These are phyloP conservation scores for Plasmopara halstedii DNA, from an alignment of 352 stramenopile genomes.

Conservation along the genomic window DNA sequence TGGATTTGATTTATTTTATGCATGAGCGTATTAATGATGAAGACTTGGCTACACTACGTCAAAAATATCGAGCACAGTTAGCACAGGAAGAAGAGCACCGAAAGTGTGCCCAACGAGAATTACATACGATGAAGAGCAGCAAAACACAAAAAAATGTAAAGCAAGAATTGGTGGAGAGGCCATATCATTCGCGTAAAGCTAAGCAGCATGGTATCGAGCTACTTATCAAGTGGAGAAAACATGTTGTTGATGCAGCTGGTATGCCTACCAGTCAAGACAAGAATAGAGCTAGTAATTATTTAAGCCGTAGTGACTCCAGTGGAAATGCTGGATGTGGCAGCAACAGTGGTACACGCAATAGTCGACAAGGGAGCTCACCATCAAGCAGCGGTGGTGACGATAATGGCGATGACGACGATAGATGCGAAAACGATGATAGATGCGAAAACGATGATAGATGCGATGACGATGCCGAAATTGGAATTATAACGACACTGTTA, in stretches of 20 bases:
- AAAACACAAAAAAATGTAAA: slow-evolving; percentile 23
- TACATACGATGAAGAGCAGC: slow-evolving; percentile 32
- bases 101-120: slow-evolving; percentile 39
- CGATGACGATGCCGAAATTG: slow-evolving; percentile 31
- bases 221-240: slow-evolving; percentile 65
- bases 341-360: slow-evolving; percentile 14
- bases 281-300: slow-evolving; percentile 18
- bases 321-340: slow-evolving; percentile 14
- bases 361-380: slow-evolving; percentile 13
- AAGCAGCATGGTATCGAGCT: slow-evolving; percentile 59
- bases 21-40: slow-evolving; percentile 57
- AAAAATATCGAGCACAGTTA: slow-evolving; percentile 54
- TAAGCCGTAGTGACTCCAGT: slow-evolving; percentile 12
- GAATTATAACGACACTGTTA: slow-evolving; percentile 63
- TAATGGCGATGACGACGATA: slow-evolving; percentile 19
- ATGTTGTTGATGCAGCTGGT: slow-evolving; percentile 16
- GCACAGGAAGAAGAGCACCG: slow-evolving; percentile 51
- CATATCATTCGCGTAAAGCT: slow-evolving; percentile 25
- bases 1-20: slow-evolving; percentile 67
- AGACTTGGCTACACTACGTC: slow-evolving; percentile 36
- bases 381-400: slow-evolving; percentile 18
- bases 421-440: too few relatives aligned
- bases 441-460: too few relatives aligned
- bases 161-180: slow-evolving; percentile 15
- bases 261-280: slow-evolving; percentile 6